Evolutionary conservation across 192 early-diverging fungal species (phyloP).

Genomic region (Mortierella antarctica): DNA sequence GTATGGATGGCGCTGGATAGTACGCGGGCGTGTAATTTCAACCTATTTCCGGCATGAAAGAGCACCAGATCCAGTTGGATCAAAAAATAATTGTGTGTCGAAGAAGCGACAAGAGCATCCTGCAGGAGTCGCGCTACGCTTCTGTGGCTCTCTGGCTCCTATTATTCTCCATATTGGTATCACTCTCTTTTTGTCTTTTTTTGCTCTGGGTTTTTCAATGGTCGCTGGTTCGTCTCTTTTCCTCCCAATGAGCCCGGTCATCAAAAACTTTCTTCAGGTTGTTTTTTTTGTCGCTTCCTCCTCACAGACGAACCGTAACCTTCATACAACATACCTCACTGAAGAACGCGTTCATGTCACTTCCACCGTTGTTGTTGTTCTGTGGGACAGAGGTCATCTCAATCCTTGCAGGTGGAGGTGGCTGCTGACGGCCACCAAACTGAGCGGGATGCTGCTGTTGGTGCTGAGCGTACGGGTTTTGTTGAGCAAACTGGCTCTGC

Average conservation of each 20-base stretch:
- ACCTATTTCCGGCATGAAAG: no score
- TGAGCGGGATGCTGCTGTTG: conserved; percentile 34
- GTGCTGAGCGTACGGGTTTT: conserved; percentile 28
- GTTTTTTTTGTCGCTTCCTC: conserved; percentile 1
- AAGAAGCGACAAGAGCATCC: no score
- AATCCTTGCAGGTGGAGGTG: conserved; percentile 25
- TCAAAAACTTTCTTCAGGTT: not conserved
- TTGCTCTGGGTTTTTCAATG: no score
- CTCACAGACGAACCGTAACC: no score
- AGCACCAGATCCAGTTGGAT: no score
- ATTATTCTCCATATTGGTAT: no score
- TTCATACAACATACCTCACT: conserved; percentile 36
- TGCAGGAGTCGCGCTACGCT: no score
- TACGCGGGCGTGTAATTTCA: no score
- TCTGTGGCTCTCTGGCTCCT: no score
- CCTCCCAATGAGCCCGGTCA: no score
- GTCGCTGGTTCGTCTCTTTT: no score
- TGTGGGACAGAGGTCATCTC: conserved; percentile 36
- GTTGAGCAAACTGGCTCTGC: conserved; percentile 37
- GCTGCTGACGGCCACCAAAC: conserved; percentile 29
- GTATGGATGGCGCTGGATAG: not conserved
- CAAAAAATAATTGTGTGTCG: no score
- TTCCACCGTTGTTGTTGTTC: conserved; percentile 15
- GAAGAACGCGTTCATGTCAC: conserved; percentile 48
- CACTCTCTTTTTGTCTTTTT: not conserved